These are phyloP conservation scores for Dissophora ornata DNA, from an alignment of 192 early-diverging fungal species.

Conservation along the genomic window DNA sequence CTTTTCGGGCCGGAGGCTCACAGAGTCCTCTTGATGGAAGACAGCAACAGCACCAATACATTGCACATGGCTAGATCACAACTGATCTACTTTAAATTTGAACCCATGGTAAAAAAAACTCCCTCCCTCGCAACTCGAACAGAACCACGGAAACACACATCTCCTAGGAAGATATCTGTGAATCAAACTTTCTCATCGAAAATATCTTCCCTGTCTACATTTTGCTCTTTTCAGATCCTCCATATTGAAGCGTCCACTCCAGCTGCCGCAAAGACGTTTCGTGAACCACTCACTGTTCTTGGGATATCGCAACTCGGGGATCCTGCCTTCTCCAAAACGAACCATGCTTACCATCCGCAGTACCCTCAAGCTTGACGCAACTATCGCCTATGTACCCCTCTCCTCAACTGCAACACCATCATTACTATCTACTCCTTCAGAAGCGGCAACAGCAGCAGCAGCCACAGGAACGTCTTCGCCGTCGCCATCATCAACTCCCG, in stretches of 20 bases:
- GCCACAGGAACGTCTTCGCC: too few relatives aligned
- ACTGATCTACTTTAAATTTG: slow-evolving; percentile 67
- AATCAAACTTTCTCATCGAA: too few relatives aligned
- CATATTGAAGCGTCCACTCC: slow-evolving; percentile 64
- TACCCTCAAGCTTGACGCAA: slow-evolving; percentile 62
- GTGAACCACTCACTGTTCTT: slow-evolving; percentile 55
- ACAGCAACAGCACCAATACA: neutral
- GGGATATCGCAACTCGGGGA: slow-evolving; percentile 66
- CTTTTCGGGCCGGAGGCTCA: too few relatives aligned
- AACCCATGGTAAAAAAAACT: slow-evolving; percentile 67
- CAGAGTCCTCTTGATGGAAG: slow-evolving; percentile 41
- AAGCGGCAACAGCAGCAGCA: neutral
- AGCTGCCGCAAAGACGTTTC: slow-evolving; percentile 58
- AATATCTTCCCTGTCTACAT: too few relatives aligned
- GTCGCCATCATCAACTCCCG: too few relatives aligned
- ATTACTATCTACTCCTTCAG: neutral
- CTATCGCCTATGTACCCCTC: slow-evolving; percentile 58
- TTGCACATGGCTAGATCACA: too few relatives aligned
- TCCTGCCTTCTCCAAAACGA: slow-evolving; percentile 59
- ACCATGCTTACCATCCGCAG: slow-evolving; percentile 66
- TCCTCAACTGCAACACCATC: neutral
- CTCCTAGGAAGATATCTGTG: too few relatives aligned
- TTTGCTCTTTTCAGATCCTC: slow-evolving; percentile 56
- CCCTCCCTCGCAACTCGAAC: too few relatives aligned
- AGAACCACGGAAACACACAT: too few relatives aligned